These are phyloP conservation scores for Rosa persica DNA, from an alignment of 306 rosid genomes.

Conservation along the genomic window DNA sequence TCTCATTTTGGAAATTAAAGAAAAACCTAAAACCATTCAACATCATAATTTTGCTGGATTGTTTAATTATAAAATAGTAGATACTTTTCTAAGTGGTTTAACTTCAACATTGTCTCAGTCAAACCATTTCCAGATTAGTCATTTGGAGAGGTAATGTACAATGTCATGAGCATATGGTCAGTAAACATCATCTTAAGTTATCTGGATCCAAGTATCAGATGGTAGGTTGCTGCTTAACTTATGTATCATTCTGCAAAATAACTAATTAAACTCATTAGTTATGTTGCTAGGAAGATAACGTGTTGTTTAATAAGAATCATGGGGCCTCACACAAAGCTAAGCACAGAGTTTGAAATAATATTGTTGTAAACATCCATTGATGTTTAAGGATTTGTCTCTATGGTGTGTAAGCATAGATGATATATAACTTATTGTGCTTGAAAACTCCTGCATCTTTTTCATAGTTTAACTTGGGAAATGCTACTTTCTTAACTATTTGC, in stretches of 20 bases:
- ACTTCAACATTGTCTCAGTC: background rate
- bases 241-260: too few relatives aligned
- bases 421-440: background rate
- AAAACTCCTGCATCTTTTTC: slow-evolving; percentile 4
- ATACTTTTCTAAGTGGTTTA: background rate
- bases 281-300: background rate
- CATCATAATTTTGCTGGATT: slow-evolving; percentile 1
- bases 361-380: background rate
- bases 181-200: background rate
- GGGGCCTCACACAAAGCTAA: background rate
- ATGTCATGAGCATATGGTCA: background rate
- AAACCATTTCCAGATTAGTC: background rate
- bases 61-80: background rate
- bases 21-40: background rate
- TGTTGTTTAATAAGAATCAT: background rate
- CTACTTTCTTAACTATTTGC: slow-evolving; percentile 11
- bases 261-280: too few relatives aligned
- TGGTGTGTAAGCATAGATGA: background rate
- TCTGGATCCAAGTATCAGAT: background rate
- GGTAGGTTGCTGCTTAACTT: background rate
- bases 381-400: background rate
- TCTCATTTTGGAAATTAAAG: background rate
- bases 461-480: slow-evolving; percentile 14
- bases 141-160: background rate
- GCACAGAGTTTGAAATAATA: background rate